phyloP scores from a whole-genome alignment of 176 grass and related monocot genomes.

The Eremochloa ophiuroides region DNA sequence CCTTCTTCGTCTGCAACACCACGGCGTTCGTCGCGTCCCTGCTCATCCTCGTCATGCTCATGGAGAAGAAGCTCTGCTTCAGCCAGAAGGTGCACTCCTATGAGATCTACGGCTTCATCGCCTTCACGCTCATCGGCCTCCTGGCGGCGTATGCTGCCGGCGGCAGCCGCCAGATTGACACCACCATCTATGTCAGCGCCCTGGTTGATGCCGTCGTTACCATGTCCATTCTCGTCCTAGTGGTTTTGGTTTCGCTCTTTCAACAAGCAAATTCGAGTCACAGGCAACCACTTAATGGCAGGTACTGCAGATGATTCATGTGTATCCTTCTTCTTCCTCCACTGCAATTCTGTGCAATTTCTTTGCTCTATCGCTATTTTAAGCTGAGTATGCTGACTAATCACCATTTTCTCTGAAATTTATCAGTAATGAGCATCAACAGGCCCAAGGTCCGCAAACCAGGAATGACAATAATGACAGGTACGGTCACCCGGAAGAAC shows the following conservation, averaged over 20 bases:
- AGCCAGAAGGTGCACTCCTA: neutral
- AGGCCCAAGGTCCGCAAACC: neutral
- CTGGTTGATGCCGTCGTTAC: neutral
- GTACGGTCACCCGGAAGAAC: neutral
- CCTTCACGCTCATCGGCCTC: neutral
- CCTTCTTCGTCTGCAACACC: slow-evolving; percentile 28
- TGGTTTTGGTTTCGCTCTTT: neutral
- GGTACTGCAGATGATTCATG: neutral
- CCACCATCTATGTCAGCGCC: neutral
- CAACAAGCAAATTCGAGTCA: neutral
- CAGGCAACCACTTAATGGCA: neutral
- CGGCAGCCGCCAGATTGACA: neutral
- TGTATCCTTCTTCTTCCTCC: neutral
- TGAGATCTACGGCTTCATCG: neutral
- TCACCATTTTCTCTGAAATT: neutral
- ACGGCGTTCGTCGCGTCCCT: slow-evolving; percentile 23
- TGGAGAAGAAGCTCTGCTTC: neutral
- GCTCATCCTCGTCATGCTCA: slow-evolving; percentile 22
- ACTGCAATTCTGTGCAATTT: neutral
- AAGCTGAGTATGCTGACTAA: neutral
- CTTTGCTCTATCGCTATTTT: neutral
- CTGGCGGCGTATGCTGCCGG: neutral
- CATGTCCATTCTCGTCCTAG: neutral
- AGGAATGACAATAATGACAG: neutral
- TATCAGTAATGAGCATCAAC: neutral